Conservation (phyloP, 345 rosid species). For the Noccaea bulbosa region DNA sequence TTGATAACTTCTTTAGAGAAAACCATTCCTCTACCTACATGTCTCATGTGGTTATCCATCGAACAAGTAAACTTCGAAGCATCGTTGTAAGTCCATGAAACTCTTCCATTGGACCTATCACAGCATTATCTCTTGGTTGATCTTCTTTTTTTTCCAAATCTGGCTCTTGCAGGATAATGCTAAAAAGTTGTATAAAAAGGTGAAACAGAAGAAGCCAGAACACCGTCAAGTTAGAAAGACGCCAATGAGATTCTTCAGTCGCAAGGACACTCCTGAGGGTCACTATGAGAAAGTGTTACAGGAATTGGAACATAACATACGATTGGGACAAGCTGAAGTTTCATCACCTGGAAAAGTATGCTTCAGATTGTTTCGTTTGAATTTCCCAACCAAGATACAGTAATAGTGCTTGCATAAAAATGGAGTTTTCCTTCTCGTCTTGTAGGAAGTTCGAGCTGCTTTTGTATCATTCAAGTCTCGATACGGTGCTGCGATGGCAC, state of each 20-base stretch:
- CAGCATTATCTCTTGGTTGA: slow-evolving; percentile 20
- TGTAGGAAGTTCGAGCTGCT: slow-evolving; percentile 88
- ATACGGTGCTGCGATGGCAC: slow-evolving; percentile 80
- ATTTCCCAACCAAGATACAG: not conserved
- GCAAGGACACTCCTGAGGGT: slow-evolving; percentile 62
- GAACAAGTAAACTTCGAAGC: slow-evolving; percentile 69
- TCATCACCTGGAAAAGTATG: slow-evolving; percentile 65
- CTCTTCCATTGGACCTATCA: slow-evolving; percentile 2
- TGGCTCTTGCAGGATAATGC: slow-evolving; percentile 56
- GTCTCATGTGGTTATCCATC: slow-evolving; percentile 75
- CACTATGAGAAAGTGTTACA: slow-evolving; percentile 72
- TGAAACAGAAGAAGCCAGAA: slow-evolving; percentile 56
- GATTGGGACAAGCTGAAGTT: slow-evolving; percentile 70
- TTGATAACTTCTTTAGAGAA: slow-evolving; percentile 77
- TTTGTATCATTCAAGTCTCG: slow-evolving; percentile 94
- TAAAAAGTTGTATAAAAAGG: slow-evolving; percentile 55
- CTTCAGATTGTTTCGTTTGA: not conserved
- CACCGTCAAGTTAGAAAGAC: slow-evolving; percentile 47
- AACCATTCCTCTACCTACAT: slow-evolving; percentile 74
- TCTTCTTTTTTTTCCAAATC: slow-evolving; percentile 26
- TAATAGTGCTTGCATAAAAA: not conserved
- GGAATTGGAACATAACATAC: slow-evolving; percentile 66
- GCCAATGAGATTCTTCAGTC: slow-evolving; percentile 54
- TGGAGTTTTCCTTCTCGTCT: slow-evolving; percentile 5
- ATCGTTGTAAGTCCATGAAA: slow-evolving; percentile 63